Base-by-base conservation (phyloP, 495 filamentous ascomycete genomes). In the Trichoderma orchidacearum region DNA sequence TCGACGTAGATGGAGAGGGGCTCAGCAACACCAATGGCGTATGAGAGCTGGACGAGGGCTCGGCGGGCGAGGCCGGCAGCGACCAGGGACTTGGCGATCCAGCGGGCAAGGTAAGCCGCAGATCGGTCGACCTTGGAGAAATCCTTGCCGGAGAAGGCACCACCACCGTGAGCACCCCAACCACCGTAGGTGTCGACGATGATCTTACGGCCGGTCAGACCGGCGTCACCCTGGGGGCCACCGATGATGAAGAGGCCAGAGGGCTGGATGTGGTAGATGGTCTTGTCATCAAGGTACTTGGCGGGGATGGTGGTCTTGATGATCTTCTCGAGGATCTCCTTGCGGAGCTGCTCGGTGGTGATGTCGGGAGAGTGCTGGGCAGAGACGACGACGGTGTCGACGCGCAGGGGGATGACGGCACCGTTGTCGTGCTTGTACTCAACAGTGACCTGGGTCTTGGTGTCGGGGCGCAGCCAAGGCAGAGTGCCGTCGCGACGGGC, bases 121-220 rank as follows among this genome's bases (percentile, higher is more conserved):
- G 92, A 96, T 63, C 93, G 88, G 72, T 98, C 93, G 74, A 98
- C 93, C 81, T 98, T 98, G 77, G 90, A 95, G 87, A 96, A 98
- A 72, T 98, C 93, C 84, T 98, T 98, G 69, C 93, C 93, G 68
- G 93, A 97, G 86, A 98, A 98, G 72, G 93, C 93, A 82, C 93
- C 93, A 78, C 93, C 93, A 81, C 93, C 93, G 80, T 98, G 93
- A 63, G 93, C 93, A 77, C 93, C 93, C 93, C 93, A 98, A 66
- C 93, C 93, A 78, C 93, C 93, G 79, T 98, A 98, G 74, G 93
- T 97, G 76, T 98, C 93, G 70, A 98, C 93, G 67, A 98, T 98
- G 82, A 98, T 98, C 83, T 98, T 98, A 71, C 93, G 91, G 72
- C 93, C 93, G 61, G 93, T 98, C 54, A 98, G 82, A 82, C 93